These are phyloP conservation scores for Populus euphratica DNA, from an alignment of 345 rosid species.

Conservation along the genomic window DNA sequence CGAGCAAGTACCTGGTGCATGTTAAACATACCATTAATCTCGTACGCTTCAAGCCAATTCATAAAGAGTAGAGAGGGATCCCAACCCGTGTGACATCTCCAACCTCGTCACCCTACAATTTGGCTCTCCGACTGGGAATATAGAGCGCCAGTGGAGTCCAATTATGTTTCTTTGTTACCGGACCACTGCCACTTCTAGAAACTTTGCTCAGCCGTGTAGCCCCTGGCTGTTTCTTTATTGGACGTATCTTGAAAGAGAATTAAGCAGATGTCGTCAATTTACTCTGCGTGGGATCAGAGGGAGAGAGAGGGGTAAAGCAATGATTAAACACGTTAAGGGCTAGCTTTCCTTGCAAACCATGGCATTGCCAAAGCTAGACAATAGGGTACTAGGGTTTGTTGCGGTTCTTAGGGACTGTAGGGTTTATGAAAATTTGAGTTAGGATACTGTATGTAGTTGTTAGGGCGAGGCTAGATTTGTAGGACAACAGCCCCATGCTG, in stretches of 20 bases:
- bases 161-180: too few species aligned
- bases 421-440: neutral
- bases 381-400: slow-evolving; percentile 21
- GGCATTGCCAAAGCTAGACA: neutral
- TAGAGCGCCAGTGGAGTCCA: too few species aligned
- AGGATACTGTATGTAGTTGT: neutral
- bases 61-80: too few species aligned
- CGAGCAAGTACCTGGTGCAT: too few species aligned
- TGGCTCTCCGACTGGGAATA: too few species aligned
- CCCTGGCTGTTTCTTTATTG: neutral
- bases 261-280: neutral
- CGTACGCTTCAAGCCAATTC: too few species aligned
- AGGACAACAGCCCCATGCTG: too few species aligned
- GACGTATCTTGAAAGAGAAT: neutral
- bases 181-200: neutral
- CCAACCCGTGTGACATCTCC: too few species aligned
- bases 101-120: too few species aligned
- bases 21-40: too few species aligned
- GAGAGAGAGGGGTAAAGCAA: neutral
- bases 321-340: slow-evolving; percentile 2
- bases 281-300: neutral
- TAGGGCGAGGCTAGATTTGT: neutral
- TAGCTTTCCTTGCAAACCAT: neutral
- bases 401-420: slow-evolving; percentile 1
- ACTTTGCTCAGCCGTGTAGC: neutral